A percentile compares a stretch with the other conserved stretches of the same genome.
Evolutionary conservation across 352 stramenopile genomes (phyloP).

Genomic region (Chrysophaeum taylorii): DNA sequence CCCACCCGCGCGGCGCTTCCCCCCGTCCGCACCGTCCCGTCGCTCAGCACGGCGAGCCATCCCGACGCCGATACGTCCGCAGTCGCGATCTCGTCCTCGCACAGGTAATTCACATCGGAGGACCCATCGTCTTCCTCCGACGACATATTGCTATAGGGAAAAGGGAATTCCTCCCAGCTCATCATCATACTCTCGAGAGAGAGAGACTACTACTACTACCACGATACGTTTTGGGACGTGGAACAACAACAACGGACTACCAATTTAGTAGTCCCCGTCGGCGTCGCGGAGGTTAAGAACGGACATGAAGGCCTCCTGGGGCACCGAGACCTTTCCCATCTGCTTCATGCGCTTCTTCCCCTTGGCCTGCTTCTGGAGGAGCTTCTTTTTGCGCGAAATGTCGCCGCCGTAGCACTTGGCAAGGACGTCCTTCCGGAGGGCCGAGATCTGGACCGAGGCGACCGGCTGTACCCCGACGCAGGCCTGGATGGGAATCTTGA

Average conservation of each 20-base stretch:
- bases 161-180: too few relatives aligned
- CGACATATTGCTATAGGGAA: too few relatives aligned
- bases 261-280: slow-evolving; percentile 21
- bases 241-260: slow-evolving; percentile 13
- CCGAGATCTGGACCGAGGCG: slow-evolving; percentile 76
- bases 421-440: slow-evolving; percentile 91
- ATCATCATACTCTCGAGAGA: too few relatives aligned
- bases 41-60: too few relatives aligned
- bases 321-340: slow-evolving; percentile 94
- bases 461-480: slow-evolving; percentile 59
- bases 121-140: too few relatives aligned
- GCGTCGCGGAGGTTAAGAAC: slow-evolving; percentile 65
- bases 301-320: slow-evolving; percentile 97
- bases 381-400: slow-evolving; percentile 96
- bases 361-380: slow-evolving; percentile 98
- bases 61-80: too few relatives aligned
- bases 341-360: slow-evolving; percentile 97
- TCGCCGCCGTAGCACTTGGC: slow-evolving; percentile 90
- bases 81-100: too few relatives aligned
- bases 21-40: too few relatives aligned
- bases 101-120: too few relatives aligned
- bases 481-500: slow-evolving; percentile 97
- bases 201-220: too few relatives aligned
- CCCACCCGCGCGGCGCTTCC: too few relatives aligned
- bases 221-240: too few relatives aligned